phyloP scores from a whole-genome alignment of 2,329 filamentous ascomycete species.

The Monosporascus sp. region DNA sequence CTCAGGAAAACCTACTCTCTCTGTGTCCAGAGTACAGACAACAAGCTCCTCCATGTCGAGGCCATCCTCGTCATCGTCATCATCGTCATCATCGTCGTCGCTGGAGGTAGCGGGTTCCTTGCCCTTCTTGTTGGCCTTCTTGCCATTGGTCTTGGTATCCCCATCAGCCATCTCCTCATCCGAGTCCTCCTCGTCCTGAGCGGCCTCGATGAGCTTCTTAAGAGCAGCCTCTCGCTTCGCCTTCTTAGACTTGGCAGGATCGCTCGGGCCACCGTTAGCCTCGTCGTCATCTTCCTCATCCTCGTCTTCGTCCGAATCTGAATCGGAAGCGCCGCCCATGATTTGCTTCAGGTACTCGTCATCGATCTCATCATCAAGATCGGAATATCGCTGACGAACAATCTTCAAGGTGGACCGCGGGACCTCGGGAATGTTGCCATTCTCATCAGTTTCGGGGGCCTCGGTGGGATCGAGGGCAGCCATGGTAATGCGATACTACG shows the following conservation, averaged over 20 bases:
- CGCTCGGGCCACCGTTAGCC: slow-evolving; percentile 83
- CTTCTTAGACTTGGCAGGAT: slow-evolving; percentile 85
- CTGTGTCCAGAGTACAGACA: slow-evolving; percentile 90
- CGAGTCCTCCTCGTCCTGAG: slow-evolving; percentile 51
- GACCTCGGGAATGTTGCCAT: slow-evolving; percentile 54
- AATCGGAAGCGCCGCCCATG: slow-evolving; percentile 42
- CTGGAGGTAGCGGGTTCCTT: slow-evolving; percentile 58
- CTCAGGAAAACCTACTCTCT: slow-evolving; percentile 60
- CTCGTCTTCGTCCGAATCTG: slow-evolving; percentile 47
- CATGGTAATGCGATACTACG: slow-evolving; percentile 95
- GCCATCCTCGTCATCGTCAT: slow-evolving; percentile 54
- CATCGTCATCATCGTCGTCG: slow-evolving; percentile 44
- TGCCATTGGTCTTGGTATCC: slow-evolving; percentile 56
- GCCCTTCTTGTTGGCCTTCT: slow-evolving; percentile 61
- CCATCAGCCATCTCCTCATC: slow-evolving; percentile 65
- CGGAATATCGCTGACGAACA: slow-evolving; percentile 64
- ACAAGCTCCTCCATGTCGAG: slow-evolving; percentile 82
- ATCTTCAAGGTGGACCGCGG: slow-evolving; percentile 87
- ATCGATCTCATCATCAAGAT: slow-evolving; percentile 58
- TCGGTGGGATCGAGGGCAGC: slow-evolving; percentile 91
- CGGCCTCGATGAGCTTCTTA: slow-evolving; percentile 69
- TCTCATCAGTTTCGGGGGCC: slow-evolving; percentile 59
- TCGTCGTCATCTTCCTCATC: slow-evolving; percentile 60
- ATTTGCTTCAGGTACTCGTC: slow-evolving; percentile 59
- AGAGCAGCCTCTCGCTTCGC: slow-evolving; percentile 72